Base-by-base conservation (phyloP, 306 rosid species). In the Biancaea sappan region DNA sequence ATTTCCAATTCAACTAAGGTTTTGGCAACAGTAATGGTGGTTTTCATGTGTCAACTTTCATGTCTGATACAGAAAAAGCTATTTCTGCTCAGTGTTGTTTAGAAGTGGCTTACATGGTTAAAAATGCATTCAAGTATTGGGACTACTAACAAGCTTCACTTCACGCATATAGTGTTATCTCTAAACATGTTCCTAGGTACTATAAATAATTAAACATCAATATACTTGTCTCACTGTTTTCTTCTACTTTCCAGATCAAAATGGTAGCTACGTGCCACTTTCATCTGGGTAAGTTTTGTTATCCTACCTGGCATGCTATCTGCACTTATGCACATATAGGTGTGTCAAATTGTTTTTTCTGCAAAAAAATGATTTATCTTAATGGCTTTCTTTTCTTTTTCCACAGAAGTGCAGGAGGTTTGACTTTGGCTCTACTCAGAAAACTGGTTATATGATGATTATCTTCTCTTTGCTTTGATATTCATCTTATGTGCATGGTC, bases 391-490 rank as follows among this genome's bases (percentile, higher is more conserved):
- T 16, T 28, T 66, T 70, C 28, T 53, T 74, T 75, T 90, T 83
- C 28, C 18, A 46, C 32, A 60, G 77, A 88, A 84, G 88, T 81
- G 73, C 83, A 34, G 86, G 80, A 66, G 89, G 83, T 89, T 56
- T 71, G 87, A 44, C 76, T 76, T 70, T 79, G 9, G 18, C 69
- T 63, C 72, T 56, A 16, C 16, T 0, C 59, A 35, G 25, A 71
- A 71, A 79, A 63, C 22, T 77, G 21, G 40, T 67, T 67, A 37
- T 31, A 31, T 43, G 43, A 74, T 66, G 61, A 75, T 40, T 76
- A 18, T 72, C 59, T 70, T 65, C 38, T 41, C 47, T 47, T 76
- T 34, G 48, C 62, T 63, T 66, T 81, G 79, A 68, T 60, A 35
- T 65, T 65, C 14, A 22, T 40, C 4, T 10, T 41, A 28, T 80